Conservation (phyloP, 495 filamentous ascomycete species). For the Lasiosphaeriaceae sp. region DNA sequence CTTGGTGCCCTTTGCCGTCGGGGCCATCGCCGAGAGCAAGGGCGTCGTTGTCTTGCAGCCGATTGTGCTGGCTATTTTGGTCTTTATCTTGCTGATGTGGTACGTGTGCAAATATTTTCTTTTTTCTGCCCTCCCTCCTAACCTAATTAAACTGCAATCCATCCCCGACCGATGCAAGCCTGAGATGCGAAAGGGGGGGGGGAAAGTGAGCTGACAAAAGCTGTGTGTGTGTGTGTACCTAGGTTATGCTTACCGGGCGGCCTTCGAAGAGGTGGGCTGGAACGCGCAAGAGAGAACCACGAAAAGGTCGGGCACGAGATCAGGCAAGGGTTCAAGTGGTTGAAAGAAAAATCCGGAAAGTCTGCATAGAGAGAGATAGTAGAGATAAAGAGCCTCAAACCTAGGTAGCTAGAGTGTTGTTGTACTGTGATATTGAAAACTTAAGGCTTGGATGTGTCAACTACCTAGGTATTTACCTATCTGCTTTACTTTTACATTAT, state of each 20-base stretch:
- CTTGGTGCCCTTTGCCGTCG: slow-evolving; percentile 78
- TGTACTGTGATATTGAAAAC: too few relatives aligned
- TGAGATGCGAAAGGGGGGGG: too few relatives aligned
- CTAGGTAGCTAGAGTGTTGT: too few relatives aligned
- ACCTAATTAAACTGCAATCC: background rate
- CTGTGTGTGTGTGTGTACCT: background rate
- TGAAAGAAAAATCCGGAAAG: slow-evolving; percentile 9
- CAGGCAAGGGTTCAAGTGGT: slow-evolving; percentile 6
- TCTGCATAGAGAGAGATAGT: background rate
- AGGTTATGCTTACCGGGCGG: slow-evolving; percentile 26
- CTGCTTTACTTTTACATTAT: background rate
- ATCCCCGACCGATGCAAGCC: background rate
- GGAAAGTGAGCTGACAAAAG: background rate
- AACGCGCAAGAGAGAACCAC: slow-evolving; percentile 27
- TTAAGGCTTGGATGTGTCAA: too few relatives aligned
- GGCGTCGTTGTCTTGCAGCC: slow-evolving; percentile 79
- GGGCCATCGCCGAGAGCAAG: slow-evolving; percentile 74
- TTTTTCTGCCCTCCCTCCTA: background rate
- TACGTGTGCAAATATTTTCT: background rate
- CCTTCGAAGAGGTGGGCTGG: slow-evolving; percentile 26
- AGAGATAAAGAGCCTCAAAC: background rate
- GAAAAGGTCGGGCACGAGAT: slow-evolving; percentile 28
- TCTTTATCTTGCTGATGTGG: slow-evolving; percentile 56
- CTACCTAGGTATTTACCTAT: too few relatives aligned
- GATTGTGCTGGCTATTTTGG: slow-evolving; percentile 65